Evolutionary conservation across 441 rosid species (phyloP).

Genomic region (Kokia cookei): DNA sequence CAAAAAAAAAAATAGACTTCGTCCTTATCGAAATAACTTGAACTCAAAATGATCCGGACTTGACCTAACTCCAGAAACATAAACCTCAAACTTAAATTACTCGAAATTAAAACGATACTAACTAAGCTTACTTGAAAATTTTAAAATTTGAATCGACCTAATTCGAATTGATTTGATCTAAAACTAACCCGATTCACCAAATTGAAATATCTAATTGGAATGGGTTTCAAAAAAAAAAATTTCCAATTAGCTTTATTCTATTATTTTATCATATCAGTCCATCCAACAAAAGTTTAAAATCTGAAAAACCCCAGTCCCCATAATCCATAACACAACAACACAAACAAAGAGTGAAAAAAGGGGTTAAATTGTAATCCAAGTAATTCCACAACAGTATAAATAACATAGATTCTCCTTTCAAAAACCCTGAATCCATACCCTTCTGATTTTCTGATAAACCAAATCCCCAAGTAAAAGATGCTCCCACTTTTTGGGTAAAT

Average conservation of each 20-base stretch:
- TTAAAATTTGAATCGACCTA: too few species aligned
- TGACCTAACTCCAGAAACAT: too few species aligned
- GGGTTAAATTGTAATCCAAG: background rate
- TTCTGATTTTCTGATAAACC: background rate
- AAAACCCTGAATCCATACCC: background rate
- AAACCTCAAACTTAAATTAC: too few species aligned
- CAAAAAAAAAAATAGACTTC: rapidly evolving
- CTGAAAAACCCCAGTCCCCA: background rate
- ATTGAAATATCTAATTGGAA: too few species aligned
- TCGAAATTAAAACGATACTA: too few species aligned
- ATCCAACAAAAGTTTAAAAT: background rate
- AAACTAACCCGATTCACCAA: too few species aligned
- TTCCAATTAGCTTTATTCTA: background rate
- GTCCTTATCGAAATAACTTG: too few species aligned
- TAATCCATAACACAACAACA: background rate
- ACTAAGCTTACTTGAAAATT: too few species aligned
- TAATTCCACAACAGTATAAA: background rate
- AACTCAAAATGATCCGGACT: too few species aligned
- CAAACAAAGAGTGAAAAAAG: background rate
- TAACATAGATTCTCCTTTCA: background rate
- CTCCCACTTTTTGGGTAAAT: background rate
- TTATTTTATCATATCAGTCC: background rate
- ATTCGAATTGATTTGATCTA: too few species aligned
- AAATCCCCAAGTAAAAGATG: background rate
- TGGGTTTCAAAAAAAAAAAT: background rate